Percentiles rank a stretch among this genome's conserved stretches.
phyloP scores from a whole-genome alignment of 2,329 filamentous ascomycete genomes.

The Fusarium sp. region DNA sequence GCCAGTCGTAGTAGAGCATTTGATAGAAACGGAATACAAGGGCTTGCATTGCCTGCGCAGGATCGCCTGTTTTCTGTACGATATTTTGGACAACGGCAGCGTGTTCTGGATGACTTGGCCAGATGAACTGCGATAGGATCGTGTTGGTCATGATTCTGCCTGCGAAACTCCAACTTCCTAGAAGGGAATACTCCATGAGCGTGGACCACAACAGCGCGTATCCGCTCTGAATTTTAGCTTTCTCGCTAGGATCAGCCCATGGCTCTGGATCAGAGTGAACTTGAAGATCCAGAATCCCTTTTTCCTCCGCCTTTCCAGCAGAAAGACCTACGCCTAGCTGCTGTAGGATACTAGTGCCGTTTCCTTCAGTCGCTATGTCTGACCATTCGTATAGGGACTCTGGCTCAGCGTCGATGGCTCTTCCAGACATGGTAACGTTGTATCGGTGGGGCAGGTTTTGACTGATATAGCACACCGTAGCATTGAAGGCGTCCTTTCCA shows the following conservation, averaged over 20 bases:
- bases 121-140: neutral
- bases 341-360: neutral
- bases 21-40: slow-evolving; percentile 9
- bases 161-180: slow-evolving; percentile 11
- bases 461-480: slow-evolving; percentile 9
- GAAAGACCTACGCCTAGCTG: slow-evolving; percentile 6
- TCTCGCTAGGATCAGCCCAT: neutral
- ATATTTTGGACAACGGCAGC: slow-evolving; percentile 9
- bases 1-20: slow-evolving; percentile 13
- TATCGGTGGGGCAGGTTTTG: slow-evolving; percentile 12
- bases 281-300: slow-evolving; percentile 14
- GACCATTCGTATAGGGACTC: slow-evolving; percentile 5
- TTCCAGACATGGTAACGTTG: slow-evolving; percentile 20
- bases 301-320: neutral
- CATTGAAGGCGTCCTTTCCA: slow-evolving; percentile 8
- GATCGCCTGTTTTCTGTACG: neutral
- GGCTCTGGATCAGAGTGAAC: neutral
- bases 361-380: neutral
- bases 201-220: slow-evolving; percentile 1
- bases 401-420: slow-evolving; percentile 12
- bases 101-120: slow-evolving; percentile 8
- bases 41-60: neutral
- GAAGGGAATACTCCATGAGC: neutral
- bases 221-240: neutral
- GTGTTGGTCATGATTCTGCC: neutral